Evolutionary conservation across 495 filamentous ascomycete genomes (phyloP), one percentile per base, ranked within the genome.

Genomic region (Clohesyomyces aquaticus): DNA sequence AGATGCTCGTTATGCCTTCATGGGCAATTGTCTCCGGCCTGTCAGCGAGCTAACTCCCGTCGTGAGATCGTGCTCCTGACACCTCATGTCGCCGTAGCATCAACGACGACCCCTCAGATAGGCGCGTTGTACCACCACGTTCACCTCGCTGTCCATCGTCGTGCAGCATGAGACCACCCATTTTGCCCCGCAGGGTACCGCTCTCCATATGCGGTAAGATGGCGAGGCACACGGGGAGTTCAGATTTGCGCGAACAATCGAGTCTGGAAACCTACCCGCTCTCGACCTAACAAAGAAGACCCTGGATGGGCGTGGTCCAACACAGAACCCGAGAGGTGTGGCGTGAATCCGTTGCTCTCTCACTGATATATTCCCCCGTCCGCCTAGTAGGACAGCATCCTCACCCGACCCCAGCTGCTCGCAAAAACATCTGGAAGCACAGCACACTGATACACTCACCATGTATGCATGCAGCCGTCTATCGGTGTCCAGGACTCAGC

Each of bases 71-170:
- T 45, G 16, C 35, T 54, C 38, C 32, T 29, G 49, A 45, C 19
- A 46, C 25, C 59, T 29, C 48, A 59, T 59, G 62, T 47, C 47
- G 55, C 14, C n/a, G 55, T 65, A 55, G 27, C 62, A 65, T 65
- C 61, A 64, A 53, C 32, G 22, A 11, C 27, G 27, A 4, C 50
- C 4, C 32, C 27, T 18, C 41, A 27, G 55, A 65, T 65, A 29
- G 62, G 55, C 62, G 55, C 25, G 62, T 65, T 65, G 62, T 65
- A 65, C 55, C n/a, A 65, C 62, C 62, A 65, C 41, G 62, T 65
- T 59, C 63, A 61, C 63, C 57, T 57, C 18, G 12, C 61, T 42
- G 14, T 49, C 63, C 63, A 61, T 66, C 21, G 57, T 45, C 49
- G 25, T 56, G 57, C 63, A 66, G 52, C 43, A 35, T 66, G 41